Evolutionary conservation across 805 yeast species (phyloP).

Genomic region (Yamadazyma scolyti): DNA sequence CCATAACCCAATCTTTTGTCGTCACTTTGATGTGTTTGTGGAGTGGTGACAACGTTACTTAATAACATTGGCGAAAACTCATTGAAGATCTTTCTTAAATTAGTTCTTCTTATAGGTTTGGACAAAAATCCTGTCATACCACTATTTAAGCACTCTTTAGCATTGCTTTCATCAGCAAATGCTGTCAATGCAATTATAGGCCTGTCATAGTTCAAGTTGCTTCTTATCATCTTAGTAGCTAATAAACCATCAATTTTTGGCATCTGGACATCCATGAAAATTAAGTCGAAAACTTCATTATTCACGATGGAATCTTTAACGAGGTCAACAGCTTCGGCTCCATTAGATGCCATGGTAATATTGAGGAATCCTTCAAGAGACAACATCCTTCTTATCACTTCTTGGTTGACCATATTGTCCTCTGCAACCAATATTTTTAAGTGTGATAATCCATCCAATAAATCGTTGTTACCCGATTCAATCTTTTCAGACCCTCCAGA

Average conservation of each 20-base stretch:
- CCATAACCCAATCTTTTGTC: slow-evolving; percentile 23
- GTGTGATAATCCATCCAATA: slow-evolving; percentile 18
- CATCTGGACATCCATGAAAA: slow-evolving; percentile 98
- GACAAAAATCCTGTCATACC: slow-evolving; percentile 93
- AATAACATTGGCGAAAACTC: slow-evolving; percentile 41
- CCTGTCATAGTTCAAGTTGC: slow-evolving; percentile 51
- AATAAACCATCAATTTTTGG: slow-evolving; percentile 86
- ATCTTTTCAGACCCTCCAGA: slow-evolving; percentile 8
- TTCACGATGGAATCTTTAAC: slow-evolving; percentile 47
- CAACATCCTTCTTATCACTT: slow-evolving; percentile 87
- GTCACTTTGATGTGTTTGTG: slow-evolving; percentile 23
- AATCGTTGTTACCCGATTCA: slow-evolving; percentile 1
- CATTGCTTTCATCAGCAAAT: slow-evolving; percentile 89
- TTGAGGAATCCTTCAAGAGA: slow-evolving; percentile 73
- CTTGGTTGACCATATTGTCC: slow-evolving; percentile 91
- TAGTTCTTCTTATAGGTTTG: slow-evolving; percentile 77
- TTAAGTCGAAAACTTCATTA: slow-evolving; percentile 54
- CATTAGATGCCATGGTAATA: slow-evolving; percentile 82
- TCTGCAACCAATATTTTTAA: slow-evolving; percentile 79
- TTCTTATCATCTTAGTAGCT: slow-evolving; percentile 74
- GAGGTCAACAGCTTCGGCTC: slow-evolving; percentile 77
- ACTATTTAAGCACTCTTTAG: slow-evolving; percentile 76
- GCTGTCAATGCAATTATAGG: slow-evolving; percentile 96
- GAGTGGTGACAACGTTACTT: slow-evolving; percentile 31
- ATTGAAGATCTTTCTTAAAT: slow-evolving; percentile 54